Base-by-base conservation (phyloP, 257 asterid species). In the Solanum clarkiae region DNA sequence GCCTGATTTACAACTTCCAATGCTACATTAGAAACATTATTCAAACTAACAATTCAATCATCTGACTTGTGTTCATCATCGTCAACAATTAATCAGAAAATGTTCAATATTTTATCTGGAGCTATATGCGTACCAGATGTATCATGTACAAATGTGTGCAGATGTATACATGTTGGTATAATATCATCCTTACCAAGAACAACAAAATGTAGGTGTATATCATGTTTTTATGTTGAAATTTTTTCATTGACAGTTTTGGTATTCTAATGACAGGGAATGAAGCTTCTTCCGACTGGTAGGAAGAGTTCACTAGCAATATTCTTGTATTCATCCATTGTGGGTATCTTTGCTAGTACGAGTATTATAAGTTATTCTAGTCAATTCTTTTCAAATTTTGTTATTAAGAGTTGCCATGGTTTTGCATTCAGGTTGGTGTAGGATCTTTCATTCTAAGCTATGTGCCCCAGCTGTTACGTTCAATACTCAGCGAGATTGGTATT, bases 271-370 rank as follows among this genome's bases (percentile, higher is more conserved):
- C 94, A 96, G 99, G 99, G 99, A 82, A 96, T 95, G 99, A 95
- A 90, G 91, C 95, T 95, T 90, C 98, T 96, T 90, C 99, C 99
- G 84, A 90, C 97, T 84, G 98, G 98, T 75, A 91, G 93, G 86
- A 93, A 90, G 84, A 89, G 91, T 86, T 92, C 98, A 26, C 89
- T 96, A 81, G 98, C 92, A 26, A 87, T 96, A 83, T 79, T 95
- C 70, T 16, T 94, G 44, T 96, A 96, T 89, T 94, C 99, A 32
- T 93, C 93, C 89, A 84, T 91, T 82, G 98, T 96, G 92, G 68
- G 99, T 92, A 84, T 84, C 84, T 85, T 47, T 55, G 17, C 82
- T 53, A 77, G 82, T 51, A 77, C 16, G 42, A 53, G 47, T 5
- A 10, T 53, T 53, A 51, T 12, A 17, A 16, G 42, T 51, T 77